phyloP scores from a whole-genome alignment of 495 filamentous ascomycete species.

The Penicillium atrosanguineum region DNA sequence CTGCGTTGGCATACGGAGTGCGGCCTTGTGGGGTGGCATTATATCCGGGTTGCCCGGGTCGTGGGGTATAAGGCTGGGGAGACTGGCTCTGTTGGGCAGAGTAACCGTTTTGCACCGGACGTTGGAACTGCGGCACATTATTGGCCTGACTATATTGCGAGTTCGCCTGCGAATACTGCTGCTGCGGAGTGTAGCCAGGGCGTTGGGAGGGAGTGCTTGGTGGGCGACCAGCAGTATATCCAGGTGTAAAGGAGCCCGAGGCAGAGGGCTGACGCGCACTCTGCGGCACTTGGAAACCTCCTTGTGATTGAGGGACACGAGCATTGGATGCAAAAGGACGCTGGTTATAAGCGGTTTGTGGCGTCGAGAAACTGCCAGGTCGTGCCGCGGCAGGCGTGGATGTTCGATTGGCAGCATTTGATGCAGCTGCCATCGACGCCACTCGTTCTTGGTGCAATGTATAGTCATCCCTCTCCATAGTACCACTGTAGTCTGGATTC shows the following conservation, averaged over 20 bases:
- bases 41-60: slow-evolving; percentile 39
- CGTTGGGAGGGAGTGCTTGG: slow-evolving; percentile 46
- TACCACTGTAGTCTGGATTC: slow-evolving; percentile 68
- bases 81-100: slow-evolving; percentile 24
- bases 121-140: slow-evolving; percentile 37
- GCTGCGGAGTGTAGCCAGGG: slow-evolving; percentile 33
- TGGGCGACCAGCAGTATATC: slow-evolving; percentile 35
- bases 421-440: slow-evolving; percentile 28
- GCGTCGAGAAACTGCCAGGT: slow-evolving; percentile 29
- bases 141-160: slow-evolving; percentile 40
- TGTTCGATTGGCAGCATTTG: slow-evolving; percentile 28
- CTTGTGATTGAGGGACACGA: slow-evolving; percentile 30
- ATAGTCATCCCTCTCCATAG: slow-evolving; percentile 83
- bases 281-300: slow-evolving; percentile 38
- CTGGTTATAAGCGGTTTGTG: slow-evolving; percentile 34
- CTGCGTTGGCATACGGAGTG: slow-evolving; percentile 35
- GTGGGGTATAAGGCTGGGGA: slow-evolving; percentile 40
- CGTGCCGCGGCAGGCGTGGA: slow-evolving; percentile 31
- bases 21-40: slow-evolving; percentile 29
- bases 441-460: slow-evolving; percentile 39
- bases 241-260: slow-evolving; percentile 32
- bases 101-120: slow-evolving; percentile 43
- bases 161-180: slow-evolving; percentile 32
- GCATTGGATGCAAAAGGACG: slow-evolving; percentile 33
- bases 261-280: slow-evolving; percentile 42